Base-by-base conservation (phyloP, 2,329 filamentous ascomycete genomes). In the Diplocarpon mali region DNA sequence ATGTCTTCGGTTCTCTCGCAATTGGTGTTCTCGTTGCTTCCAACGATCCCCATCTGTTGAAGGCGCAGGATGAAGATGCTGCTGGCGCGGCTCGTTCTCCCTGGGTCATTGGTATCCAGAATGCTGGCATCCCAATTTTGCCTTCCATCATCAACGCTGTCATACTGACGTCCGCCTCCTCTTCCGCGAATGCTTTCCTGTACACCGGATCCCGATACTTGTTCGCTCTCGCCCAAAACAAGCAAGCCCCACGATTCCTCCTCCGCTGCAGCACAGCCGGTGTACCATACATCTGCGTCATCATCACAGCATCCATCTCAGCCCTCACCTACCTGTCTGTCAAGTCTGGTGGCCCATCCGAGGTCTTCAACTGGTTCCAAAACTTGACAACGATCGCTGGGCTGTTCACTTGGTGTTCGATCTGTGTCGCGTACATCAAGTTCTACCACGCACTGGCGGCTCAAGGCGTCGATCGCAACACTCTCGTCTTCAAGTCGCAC, bases 121-220 rank as follows among this genome's bases (percentile, higher is more conserved):
- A 78, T 8, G 67, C 85, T 1, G 67, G 70, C 2, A 83, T 86
- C 44, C 65, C 67, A 0, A 65, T 80, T 0, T 62, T 87, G 2
- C 80, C 82, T 9, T 75, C 83, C 52, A 78, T 87, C 30, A 77
- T 87, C 62, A 87, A 88, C 56, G 81, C 79, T 11, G 72, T 85
- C 62, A 72, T 88, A 36, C 66, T 87, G 14, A 79, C 76, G 0
- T 77, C 81, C 0, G 78, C 80, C 2, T 73, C 52, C 11, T 60
- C 57, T 11, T 55, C 57, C 27, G 56, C 51, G 6, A 61, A 60
- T 45, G 52, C 55, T 14, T 59, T 56, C 53, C 42, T 60, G 39
- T 60, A 59, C 35, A 56, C 53, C 10, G 56, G 56, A 38, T 57
- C 57, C 20, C 54, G 59, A 16, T 57, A 57, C 40, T 47, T 59